Evolutionary conservation across 176 grass and related monocot genomes (phyloP).

Genomic region (Bothriochloa decipiens): DNA sequence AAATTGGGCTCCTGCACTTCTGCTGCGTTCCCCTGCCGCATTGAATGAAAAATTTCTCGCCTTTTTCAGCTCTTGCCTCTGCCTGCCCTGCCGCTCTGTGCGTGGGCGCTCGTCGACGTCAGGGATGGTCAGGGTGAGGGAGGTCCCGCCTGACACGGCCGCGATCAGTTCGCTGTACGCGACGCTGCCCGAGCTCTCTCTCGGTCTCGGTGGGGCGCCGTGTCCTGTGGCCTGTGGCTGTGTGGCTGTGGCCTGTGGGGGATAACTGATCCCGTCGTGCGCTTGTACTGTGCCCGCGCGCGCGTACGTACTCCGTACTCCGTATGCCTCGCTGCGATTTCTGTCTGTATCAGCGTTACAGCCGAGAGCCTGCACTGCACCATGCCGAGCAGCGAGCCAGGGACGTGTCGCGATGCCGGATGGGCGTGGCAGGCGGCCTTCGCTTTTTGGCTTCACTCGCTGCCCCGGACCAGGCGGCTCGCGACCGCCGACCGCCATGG

Average conservation of each 20-base stretch:
- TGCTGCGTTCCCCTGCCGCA: not conserved
- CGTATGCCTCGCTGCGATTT: not conserved
- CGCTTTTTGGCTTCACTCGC: conserved; percentile 24
- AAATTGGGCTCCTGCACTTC: not conserved
- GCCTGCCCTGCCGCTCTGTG: too few relatives aligned
- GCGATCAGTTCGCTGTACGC: not conserved
- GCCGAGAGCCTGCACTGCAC: not conserved
- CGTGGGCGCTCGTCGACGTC: conserved; percentile 23
- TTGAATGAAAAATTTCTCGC: not conserved
- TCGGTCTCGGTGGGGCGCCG: not conserved
- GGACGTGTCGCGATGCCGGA: not conserved
- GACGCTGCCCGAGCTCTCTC: not conserved
- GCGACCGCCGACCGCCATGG: not conserved
- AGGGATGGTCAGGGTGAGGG: not conserved
- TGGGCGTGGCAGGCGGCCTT: not conserved
- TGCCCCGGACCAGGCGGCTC: not conserved
- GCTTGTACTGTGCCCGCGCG: not conserved
- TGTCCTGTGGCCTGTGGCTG: too few relatives aligned
- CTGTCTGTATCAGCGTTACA: not conserved
- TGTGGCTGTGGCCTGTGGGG: not conserved
- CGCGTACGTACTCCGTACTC: not conserved
- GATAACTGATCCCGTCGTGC: conserved; percentile 12
- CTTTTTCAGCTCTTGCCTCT: conserved; percentile 4
- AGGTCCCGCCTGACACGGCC: conserved; percentile 1
- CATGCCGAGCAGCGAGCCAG: not conserved